These are phyloP conservation scores for Melocanna baccifera DNA, from an alignment of 176 grass and related monocot genomes.

Conservation along the genomic window DNA sequence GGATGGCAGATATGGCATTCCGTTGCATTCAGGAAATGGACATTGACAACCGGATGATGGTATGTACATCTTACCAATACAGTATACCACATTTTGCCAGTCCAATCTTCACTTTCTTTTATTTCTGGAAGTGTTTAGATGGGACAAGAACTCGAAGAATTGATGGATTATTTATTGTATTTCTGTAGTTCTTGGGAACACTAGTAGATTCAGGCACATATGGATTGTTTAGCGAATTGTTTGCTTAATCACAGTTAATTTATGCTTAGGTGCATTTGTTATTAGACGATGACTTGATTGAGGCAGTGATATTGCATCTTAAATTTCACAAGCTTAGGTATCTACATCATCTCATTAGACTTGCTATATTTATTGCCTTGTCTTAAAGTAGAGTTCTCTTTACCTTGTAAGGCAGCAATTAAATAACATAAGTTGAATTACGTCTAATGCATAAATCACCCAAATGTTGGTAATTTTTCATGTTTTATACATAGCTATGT, in stretches of 20 bases:
- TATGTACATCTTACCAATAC: slow-evolving; percentile 32
- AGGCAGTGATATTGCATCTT: background rate
- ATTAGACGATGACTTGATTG: background rate
- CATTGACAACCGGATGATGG: slow-evolving; percentile 92
- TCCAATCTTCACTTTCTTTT: background rate
- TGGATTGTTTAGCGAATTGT: background rate
- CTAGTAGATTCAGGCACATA: background rate
- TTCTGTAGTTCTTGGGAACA: background rate
- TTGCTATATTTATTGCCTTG: no score
- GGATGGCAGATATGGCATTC: slow-evolving; percentile 96
- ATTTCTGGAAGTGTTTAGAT: background rate
- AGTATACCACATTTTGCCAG: background rate
- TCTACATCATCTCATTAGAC: no score
- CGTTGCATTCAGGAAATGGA: slow-evolving; percentile 99
- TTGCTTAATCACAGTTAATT: background rate
- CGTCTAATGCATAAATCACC: background rate
- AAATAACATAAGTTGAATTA: background rate
- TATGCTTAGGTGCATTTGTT: background rate
- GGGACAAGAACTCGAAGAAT: background rate
- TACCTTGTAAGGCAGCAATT: no score
- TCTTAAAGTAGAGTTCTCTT: no score
- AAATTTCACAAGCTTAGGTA: no score
- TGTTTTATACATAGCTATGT: slow-evolving; percentile 1
- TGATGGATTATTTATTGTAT: slow-evolving; percentile 25
- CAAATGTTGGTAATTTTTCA: background rate